Conservation (phyloP, 148 eudicot genomes). For the Dianthus caryophyllus region DNA sequence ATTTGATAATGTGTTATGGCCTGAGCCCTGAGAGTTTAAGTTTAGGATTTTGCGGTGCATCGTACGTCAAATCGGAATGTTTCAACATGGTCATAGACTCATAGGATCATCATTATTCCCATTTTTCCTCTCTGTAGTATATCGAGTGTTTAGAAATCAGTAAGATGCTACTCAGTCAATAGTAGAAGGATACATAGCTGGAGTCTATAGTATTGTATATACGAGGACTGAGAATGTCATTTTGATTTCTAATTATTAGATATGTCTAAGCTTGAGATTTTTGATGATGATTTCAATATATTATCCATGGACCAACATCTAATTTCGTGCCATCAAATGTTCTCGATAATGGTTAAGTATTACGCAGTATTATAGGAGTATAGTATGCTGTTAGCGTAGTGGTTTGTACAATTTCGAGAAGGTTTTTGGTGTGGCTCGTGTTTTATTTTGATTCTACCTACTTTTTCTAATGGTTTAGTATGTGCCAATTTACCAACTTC, state of each 20-base stretch:
- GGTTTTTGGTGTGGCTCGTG: no score
- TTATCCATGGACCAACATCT: no score
- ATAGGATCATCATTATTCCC: background rate
- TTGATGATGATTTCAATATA: no score
- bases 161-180: background rate
- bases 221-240: no score
- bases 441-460: no score
- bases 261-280: no score
- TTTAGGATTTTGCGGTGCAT: background rate
- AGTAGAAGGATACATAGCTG: background rate
- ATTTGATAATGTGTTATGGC: background rate
- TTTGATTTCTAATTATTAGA: no score
- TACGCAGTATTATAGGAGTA: no score
- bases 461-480: background rate
- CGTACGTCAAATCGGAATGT: background rate
- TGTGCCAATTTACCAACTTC: background rate
- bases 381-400: no score
- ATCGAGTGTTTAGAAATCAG: background rate
- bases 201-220: no score
- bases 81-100: background rate
- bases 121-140: background rate
- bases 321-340: no score
- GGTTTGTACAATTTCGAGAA: background rate
- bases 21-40: background rate
- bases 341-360: no score